Base-by-base conservation (phyloP, 371 early-diverging fungal species). In the Mucor velutinosus region DNA sequence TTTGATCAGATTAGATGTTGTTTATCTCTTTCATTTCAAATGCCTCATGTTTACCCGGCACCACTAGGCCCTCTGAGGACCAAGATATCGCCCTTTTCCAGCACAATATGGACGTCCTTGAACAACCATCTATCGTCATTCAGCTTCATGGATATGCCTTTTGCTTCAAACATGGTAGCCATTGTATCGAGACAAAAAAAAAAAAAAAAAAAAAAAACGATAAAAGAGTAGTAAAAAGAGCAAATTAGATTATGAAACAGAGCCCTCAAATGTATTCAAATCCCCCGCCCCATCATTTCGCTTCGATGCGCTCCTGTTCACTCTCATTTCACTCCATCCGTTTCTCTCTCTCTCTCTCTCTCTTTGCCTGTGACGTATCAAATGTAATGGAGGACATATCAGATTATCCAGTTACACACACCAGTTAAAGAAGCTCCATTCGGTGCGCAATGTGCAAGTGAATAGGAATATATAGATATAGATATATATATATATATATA, bases 11-110 rank as follows among this genome's bases (percentile, higher is more conserved):
- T 61, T 64, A 23, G 25, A 60, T 25, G 32, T 56, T 27, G 47
- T 27, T 30, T 19, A 30, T 37, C 23, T 37, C 23, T 23, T 55
- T 55, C 51, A 43, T 23, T 47, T 14, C 15, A 25, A 14, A 19
- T 49, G 21, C 32, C 27, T 39, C 35, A 15, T 39, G n/a, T 61
- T 73, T 84, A 90, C 89, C 90, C 93, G 39, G 86, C 86, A 53
- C 92, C 93, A 76, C 89, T 89, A 21, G 91, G 91, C 3, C 93
- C 93, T 67, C 86, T 81, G 53, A 93, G 73, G 7, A 88, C 85
- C 10, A 93, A 58, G 7, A 84, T 79, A 17, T 90, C 86, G 37
- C 87, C 87, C 33, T 85, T 67, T 27, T 82, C 75, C 7, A 93
- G 58, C 7, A 76, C 69, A 60, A 92, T 71, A 53, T 76, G 68